Conservation (phyloP, 2,329 filamentous ascomycete genomes). For the Lachnellula hyalina region DNA sequence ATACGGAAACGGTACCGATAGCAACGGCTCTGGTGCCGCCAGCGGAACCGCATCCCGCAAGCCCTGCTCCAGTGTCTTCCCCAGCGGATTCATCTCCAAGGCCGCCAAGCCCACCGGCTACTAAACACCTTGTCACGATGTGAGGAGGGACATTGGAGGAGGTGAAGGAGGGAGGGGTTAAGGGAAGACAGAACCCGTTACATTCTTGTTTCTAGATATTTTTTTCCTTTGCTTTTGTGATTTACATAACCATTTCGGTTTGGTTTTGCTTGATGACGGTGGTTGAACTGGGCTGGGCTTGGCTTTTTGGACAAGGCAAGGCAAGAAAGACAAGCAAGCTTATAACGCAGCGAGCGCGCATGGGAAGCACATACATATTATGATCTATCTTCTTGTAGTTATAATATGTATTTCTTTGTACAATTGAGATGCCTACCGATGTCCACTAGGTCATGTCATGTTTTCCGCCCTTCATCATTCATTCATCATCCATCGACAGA, state of each 20-base stretch:
- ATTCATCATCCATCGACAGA: neutral
- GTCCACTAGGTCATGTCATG: neutral
- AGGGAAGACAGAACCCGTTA: neutral
- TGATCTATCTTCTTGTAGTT: neutral
- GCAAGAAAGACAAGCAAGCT: neutral
- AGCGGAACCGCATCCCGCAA: slow-evolving; percentile 20
- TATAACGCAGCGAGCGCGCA: neutral
- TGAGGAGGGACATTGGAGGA: neutral
- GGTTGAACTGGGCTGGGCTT: neutral
- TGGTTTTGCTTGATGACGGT: neutral
- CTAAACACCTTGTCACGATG: neutral
- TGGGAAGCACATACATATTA: neutral
- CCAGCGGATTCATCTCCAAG: slow-evolving; percentile 24
- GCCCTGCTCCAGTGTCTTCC: slow-evolving; percentile 22
- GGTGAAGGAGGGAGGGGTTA: neutral
- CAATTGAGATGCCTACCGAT: neutral
- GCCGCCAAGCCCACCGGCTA: slow-evolving; percentile 8
- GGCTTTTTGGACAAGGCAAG: neutral
- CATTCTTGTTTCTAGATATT: slow-evolving; percentile 12
- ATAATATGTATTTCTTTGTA: neutral
- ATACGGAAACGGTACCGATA: slow-evolving; percentile 25
- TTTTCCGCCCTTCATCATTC: too few species aligned
- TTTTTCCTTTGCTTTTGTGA: neutral
- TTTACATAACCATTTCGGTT: neutral
- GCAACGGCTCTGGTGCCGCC: slow-evolving; percentile 1